phyloP scores from a whole-genome alignment of 108 stramenopile species.

The Cyclostephanos invisitatus region DNA sequence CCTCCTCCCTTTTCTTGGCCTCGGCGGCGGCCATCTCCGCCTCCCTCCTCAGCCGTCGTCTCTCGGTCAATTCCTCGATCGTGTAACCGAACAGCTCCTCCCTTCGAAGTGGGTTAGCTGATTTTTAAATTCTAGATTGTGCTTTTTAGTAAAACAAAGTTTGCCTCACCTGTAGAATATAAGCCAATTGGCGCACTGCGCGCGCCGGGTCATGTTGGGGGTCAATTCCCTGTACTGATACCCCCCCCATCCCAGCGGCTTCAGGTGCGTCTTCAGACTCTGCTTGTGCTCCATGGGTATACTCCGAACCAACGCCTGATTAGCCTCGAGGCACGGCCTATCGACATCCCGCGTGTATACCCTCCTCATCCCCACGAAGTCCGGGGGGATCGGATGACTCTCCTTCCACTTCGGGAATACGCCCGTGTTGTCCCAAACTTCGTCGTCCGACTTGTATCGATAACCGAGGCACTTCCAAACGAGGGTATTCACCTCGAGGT shows the following conservation, averaged over 20 bases:
- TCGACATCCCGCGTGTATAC: slow-evolving; percentile 88
- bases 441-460: slow-evolving; percentile 58
- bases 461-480: slow-evolving; percentile 97
- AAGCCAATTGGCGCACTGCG: slow-evolving; percentile 93
- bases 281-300: slow-evolving; percentile 88
- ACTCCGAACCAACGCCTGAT: slow-evolving; percentile 71
- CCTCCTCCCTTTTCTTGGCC: slow-evolving; percentile 34
- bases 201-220: slow-evolving; percentile 95
- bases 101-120: no score
- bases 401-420: slow-evolving; percentile 93
- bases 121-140: no score
- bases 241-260: slow-evolving; percentile 85
- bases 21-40: slow-evolving; percentile 51
- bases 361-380: slow-evolving; percentile 91
- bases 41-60: slow-evolving; percentile 59
- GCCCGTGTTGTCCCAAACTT: slow-evolving; percentile 64
- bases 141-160: no score
- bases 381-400: slow-evolving; percentile 87
- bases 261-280: slow-evolving; percentile 69
- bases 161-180: slow-evolving; percentile 84
- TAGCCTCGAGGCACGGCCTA: slow-evolving; percentile 69
- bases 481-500: slow-evolving; percentile 90
- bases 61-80: slow-evolving; percentile 78
- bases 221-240: slow-evolving; percentile 85
- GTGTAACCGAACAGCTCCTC: slow-evolving; percentile 89